Percentiles rank a stretch among this genome's conserved stretches.
Evolutionary conservation across 345 rosid genomes (phyloP).

Genomic region (Syzygium jambos): DNA sequence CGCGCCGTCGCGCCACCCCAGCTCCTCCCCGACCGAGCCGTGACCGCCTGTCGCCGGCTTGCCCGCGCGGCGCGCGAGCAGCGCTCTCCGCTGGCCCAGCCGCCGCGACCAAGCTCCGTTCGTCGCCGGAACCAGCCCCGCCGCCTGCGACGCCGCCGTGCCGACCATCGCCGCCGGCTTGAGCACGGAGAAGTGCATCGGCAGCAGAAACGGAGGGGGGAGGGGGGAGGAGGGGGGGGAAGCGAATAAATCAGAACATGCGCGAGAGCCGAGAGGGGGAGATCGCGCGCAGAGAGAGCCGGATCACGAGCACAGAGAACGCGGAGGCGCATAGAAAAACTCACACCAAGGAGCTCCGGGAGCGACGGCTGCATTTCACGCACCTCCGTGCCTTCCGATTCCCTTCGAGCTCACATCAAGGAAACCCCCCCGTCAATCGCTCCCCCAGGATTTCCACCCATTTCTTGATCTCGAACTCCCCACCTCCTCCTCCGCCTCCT

Average conservation of each 20-base stretch:
- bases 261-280: neutral
- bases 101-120: no score
- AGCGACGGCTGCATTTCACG: slow-evolving; percentile 11
- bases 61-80: no score
- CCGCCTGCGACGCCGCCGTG: no score
- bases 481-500: no score
- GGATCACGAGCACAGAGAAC: neutral
- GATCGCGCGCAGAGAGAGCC: neutral
- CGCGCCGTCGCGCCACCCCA: no score
- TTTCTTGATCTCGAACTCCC: no score
- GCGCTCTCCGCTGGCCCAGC: no score
- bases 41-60: no score
- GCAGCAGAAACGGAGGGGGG: neutral
- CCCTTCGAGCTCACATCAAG: neutral
- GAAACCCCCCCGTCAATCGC: neutral
- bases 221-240: no score
- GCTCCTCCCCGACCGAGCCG: no score
- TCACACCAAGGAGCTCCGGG: slow-evolving; percentile 43
- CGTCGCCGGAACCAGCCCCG: no score
- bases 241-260: neutral
- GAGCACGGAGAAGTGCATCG: neutral
- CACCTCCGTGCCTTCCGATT: neutral
- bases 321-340: neutral
- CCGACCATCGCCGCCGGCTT: no score
- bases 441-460: neutral